Evolutionary conservation across 2,329 filamentous ascomycete genomes (phyloP), one percentile per base, ranked within the genome.

Genomic region (Alternaria solani): DNA sequence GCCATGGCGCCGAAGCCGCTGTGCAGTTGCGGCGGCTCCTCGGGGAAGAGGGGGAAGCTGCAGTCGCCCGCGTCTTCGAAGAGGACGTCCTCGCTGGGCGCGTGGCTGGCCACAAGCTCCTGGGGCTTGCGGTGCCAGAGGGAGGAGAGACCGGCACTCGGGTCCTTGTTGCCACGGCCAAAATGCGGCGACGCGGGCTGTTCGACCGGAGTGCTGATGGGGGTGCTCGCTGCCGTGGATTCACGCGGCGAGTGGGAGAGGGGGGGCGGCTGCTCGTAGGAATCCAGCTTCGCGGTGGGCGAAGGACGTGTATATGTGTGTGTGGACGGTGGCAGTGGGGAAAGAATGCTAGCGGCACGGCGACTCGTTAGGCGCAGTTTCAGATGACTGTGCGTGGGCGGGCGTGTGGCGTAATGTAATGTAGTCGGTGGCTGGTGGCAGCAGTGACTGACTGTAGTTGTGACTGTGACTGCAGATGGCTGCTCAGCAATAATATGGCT

Each of bases 141-240:
- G 59, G 79, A 75, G 69, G 76, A 74, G 64, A 75, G 72, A 61
- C 78, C 38, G 18, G 63, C 55, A 47, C 48, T 61, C 28, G 68
- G 49, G 61, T 81, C 79, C 73, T 81, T 80, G 63, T 79, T 80
- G 55, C 72, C 71, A 73, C 80, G 78, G 68, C 68, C 75, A 65
- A 75, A 78, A 65, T 69, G 77, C 68, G 73, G 82, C 72, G 74
- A 80, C 52, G 70, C 77, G 75, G 81, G 77, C 63, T 79, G 67
- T 44, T 75, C 66, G 51, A 73, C 66, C 30, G 77, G 77, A 14
- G 76, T 78, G 67, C 65, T 81, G 72, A 84, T 77, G 62, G 84
- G 84, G 53, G 83, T 84, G 72, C 79, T 81, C 66, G 85, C 84
- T 73, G 82, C 80, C 59, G 83, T 85, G 55, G 82, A 85, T 68